Conservation (phyloP, 2,329 filamentous ascomycete genomes). For the Colletotrichum eleusines region DNA sequence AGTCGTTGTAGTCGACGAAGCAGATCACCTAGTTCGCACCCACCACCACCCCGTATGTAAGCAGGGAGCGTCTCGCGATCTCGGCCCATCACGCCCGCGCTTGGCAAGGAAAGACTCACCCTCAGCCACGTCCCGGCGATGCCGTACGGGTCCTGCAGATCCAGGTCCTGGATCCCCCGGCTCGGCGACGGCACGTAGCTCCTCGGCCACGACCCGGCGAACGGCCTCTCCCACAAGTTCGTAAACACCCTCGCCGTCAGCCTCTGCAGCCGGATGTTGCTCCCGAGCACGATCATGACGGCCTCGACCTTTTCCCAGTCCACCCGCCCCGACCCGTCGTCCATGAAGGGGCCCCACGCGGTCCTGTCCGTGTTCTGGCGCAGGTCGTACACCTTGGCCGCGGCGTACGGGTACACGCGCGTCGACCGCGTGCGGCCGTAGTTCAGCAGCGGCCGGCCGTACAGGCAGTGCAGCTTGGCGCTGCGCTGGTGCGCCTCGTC, state of each 20-base stretch:
- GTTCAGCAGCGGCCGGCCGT: conserved; percentile 69
- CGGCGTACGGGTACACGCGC: conserved; percentile 70
- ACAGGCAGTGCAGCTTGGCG: conserved; percentile 78
- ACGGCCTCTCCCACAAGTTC: conserved; percentile 67
- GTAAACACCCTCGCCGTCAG: conserved; percentile 61
- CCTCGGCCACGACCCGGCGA: conserved; percentile 65
- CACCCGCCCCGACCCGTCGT: conserved; percentile 70
- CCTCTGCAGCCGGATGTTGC: conserved; percentile 68
- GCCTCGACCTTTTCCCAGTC: conserved; percentile 88
- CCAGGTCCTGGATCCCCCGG: conserved; percentile 57
- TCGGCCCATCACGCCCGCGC: not conserved
- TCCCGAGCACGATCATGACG: conserved; percentile 75
- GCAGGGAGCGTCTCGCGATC: not conserved
- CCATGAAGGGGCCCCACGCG: conserved; percentile 78
- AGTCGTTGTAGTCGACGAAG: conserved; percentile 76
- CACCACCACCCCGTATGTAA: too few relatives aligned
- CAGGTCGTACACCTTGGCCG: conserved; percentile 79
- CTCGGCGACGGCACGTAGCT: conserved; percentile 58
- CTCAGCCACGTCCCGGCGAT: conserved; percentile 79
- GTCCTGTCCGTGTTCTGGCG: conserved; percentile 72
- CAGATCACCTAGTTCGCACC: conserved; percentile 54
- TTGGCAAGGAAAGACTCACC: conserved; percentile 54
- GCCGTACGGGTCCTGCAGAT: conserved; percentile 75
- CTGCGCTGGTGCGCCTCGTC: conserved; percentile 69
- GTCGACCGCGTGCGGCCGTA: conserved; percentile 52